A percentile compares a stretch with the other conserved stretches of the same genome.
Evolutionary conservation across 192 early-diverging fungal genomes (phyloP).

Genomic region (Phycomyces blakesleeanus): DNA sequence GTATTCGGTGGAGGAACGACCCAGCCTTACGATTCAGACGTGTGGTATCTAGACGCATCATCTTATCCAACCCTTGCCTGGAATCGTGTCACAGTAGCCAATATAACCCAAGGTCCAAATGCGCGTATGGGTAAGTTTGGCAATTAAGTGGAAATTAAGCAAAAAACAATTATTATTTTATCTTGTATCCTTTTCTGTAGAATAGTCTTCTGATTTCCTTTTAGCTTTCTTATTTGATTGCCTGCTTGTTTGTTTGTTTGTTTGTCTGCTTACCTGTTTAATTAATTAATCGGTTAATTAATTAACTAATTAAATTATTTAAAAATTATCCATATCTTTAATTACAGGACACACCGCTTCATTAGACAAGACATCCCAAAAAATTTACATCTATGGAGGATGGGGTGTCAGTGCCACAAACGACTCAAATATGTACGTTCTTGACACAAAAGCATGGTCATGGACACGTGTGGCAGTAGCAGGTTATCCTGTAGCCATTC

Average conservation of each 20-base stretch:
- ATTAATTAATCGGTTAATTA: too few relatives aligned
- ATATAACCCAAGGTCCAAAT: conserved; percentile 45
- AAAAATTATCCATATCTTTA: too few relatives aligned
- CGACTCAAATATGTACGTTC: conserved; percentile 63
- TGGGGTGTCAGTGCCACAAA: conserved; percentile 40
- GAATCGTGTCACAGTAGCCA: conserved; percentile 28
- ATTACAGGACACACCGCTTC: conserved; percentile 61
- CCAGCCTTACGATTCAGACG: conserved; percentile 40
- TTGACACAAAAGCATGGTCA: conserved; percentile 54
- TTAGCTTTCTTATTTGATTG: too few relatives aligned
- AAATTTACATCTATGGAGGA: conserved; percentile 72
- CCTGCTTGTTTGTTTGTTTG: too few relatives aligned
- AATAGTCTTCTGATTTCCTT: too few relatives aligned
- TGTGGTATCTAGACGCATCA: conserved; percentile 46
- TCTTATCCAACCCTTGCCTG: conserved; percentile 29
- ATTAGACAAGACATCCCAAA: conserved; percentile 41
- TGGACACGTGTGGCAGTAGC: conserved; percentile 55
- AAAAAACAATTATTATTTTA: too few relatives aligned
- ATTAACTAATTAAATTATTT: too few relatives aligned
- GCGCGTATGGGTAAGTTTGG: conserved; percentile 35
- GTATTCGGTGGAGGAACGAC: conserved; percentile 61
- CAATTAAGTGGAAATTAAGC: not conserved
- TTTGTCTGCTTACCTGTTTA: too few relatives aligned
- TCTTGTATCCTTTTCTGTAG: too few relatives aligned
- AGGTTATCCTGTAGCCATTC: conserved; percentile 2